Evolutionary conservation across 495 filamentous ascomycete species (phyloP).

Genomic region (Hypoxylon lenormandii): DNA sequence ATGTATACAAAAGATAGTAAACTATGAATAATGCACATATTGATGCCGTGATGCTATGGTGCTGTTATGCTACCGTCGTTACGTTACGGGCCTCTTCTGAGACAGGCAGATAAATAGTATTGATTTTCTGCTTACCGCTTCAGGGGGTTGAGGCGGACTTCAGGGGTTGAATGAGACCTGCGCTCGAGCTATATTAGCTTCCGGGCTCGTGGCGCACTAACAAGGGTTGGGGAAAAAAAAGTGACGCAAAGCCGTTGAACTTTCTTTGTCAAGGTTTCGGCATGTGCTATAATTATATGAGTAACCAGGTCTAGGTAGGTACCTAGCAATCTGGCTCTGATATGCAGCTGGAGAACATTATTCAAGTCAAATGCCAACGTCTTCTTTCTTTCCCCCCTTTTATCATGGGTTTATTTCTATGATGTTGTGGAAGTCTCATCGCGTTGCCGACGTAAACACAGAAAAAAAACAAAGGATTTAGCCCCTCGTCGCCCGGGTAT

Average conservation of each 20-base stretch:
- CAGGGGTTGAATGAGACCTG: neutral
- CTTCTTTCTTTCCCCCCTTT: no score
- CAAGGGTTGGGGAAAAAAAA: conserved; percentile 30
- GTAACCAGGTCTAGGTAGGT: no score
- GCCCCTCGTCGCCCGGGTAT: conserved; percentile 19
- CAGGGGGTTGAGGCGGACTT: neutral
- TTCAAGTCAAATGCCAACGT: conserved; percentile 1
- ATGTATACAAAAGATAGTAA: no score
- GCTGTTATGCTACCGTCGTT: no score
- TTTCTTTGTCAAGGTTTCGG: conserved; percentile 18
- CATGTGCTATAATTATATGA: conserved; percentile 5
- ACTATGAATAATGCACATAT: no score
- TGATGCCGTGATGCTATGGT: no score
- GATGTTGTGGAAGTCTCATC: conserved; percentile 4
- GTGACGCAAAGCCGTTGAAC: conserved; percentile 30
- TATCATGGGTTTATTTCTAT: neutral
- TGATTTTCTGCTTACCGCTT: no score
- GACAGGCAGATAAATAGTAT: no score
- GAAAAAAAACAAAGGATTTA: conserved; percentile 31
- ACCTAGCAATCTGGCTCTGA: no score
- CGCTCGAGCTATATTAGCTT: conserved; percentile 34
- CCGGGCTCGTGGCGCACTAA: conserved; percentile 23
- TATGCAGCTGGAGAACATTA: neutral
- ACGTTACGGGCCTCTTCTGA: no score
- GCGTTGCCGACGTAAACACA: conserved; percentile 38